Percentiles rank a stretch among this genome's conserved stretches.
Evolutionary conservation across 2,329 filamentous ascomycete genomes (phyloP).

Genomic region (Ampelomyces quisqualis): DNA sequence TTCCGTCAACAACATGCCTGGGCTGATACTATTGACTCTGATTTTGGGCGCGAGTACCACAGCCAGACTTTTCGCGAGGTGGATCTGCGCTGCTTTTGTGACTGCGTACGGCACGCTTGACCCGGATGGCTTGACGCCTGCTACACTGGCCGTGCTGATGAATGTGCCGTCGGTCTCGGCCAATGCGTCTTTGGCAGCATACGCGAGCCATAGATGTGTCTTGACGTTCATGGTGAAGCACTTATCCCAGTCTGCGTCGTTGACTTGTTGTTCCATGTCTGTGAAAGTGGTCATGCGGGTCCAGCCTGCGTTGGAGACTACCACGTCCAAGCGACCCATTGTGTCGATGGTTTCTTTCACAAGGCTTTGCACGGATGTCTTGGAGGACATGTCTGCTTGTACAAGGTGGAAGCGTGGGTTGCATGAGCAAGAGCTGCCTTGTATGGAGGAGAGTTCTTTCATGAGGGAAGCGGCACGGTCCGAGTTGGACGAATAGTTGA

Average conservation of each 20-base stretch:
- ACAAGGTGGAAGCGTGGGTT: constrained; percentile 47
- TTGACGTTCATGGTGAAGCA: constrained; percentile 65
- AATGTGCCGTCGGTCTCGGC: constrained; percentile 62
- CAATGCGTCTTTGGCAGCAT: constrained; percentile 60
- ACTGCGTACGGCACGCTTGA: constrained; percentile 72
- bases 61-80: constrained; percentile 66
- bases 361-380: constrained; percentile 46
- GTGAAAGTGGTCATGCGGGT: constrained; percentile 61
- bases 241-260: constrained; percentile 65
- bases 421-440: constrained; percentile 27
- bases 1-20: constrained; percentile 63
- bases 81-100: constrained; percentile 72
- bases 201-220: constrained; percentile 54
- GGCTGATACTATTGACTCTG: constrained; percentile 64
- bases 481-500: constrained; percentile 52
- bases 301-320: constrained; percentile 59
- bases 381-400: constrained; percentile 50
- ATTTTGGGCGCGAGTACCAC: constrained; percentile 63
- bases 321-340: constrained; percentile 53
- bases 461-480: constrained; percentile 45
- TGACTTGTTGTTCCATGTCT: constrained; percentile 59
- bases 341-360: constrained; percentile 47
- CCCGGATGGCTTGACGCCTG: constrained; percentile 64
- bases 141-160: constrained; percentile 64
- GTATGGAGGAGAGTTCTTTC: constrained; percentile 45